Evolutionary conservation across 306 rosid genomes (phyloP).

Genomic region (Corylus avellana): DNA sequence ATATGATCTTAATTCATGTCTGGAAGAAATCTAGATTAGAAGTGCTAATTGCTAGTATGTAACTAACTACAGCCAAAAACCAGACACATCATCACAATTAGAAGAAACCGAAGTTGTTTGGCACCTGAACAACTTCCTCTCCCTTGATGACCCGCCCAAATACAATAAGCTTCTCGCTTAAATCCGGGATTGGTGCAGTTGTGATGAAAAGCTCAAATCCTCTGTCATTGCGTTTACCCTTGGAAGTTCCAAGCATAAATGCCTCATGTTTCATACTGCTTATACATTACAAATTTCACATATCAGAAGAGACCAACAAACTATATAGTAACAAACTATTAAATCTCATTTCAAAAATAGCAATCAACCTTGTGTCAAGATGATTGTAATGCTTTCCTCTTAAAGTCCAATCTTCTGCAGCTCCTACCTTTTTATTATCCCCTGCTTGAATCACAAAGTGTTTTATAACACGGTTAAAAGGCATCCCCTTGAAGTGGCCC

Average conservation of each 20-base stretch:
- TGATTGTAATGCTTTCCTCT: slow-evolving; percentile 71
- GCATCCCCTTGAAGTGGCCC: slow-evolving; percentile 82
- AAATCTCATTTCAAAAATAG: slow-evolving; percentile 7
- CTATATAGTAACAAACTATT: background rate
- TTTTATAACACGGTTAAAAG: slow-evolving; percentile 76
- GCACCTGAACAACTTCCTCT: slow-evolving; percentile 97
- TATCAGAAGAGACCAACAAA: slow-evolving; percentile 22
- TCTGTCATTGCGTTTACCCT: slow-evolving; percentile 58
- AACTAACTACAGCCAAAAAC: background rate
- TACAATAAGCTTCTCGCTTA: slow-evolving; percentile 77
- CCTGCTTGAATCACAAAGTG: slow-evolving; percentile 88
- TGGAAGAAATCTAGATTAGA: background rate
- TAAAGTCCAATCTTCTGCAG: slow-evolving; percentile 77
- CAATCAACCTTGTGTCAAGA: slow-evolving; percentile 44
- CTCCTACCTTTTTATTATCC: slow-evolving; percentile 61
- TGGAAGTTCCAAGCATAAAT: slow-evolving; percentile 90
- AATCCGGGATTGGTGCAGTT: slow-evolving; percentile 95
- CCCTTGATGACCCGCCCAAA: slow-evolving; percentile 93
- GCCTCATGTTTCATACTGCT: slow-evolving; percentile 89
- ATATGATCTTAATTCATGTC: background rate
- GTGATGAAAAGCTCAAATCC: slow-evolving; percentile 92
- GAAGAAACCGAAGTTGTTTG: slow-evolving; percentile 12
- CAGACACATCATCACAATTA: background rate
- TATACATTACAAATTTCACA: slow-evolving; percentile 14
- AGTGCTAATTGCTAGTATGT: background rate